A percentile compares a stretch with the other conserved stretches of the same genome.
These are phyloP conservation scores for Malbranchea cinnamomea DNA, from an alignment of 2,329 filamentous ascomycete species.

Conservation along the genomic window DNA sequence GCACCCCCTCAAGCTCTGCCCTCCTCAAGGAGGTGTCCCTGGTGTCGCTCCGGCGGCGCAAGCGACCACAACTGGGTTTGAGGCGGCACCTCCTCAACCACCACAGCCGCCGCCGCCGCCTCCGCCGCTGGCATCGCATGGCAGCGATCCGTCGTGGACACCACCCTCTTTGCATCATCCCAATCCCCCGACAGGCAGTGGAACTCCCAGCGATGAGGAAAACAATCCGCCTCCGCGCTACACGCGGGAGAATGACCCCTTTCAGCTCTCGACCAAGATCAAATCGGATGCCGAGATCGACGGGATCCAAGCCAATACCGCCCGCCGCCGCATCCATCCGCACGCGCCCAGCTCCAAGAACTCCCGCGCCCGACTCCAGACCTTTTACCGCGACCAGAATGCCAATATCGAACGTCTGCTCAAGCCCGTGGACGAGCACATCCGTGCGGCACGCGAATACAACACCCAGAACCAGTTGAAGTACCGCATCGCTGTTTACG, in stretches of 20 bases:
- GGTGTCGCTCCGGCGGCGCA: no score
- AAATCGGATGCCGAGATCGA: constrained; percentile 66
- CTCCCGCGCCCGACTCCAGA: constrained; percentile 37
- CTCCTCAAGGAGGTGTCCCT: no score
- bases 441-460: constrained; percentile 64
- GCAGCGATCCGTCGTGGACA: constrained; percentile 22
- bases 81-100: constrained; percentile 8
- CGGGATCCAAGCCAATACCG: constrained; percentile 59
- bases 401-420: constrained; percentile 83
- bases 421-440: constrained; percentile 85
- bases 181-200: constrained; percentile 13
- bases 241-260: constrained; percentile 59
- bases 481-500: constrained; percentile 46
- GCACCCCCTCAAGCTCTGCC: constrained; percentile 10
- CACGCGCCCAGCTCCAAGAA: constrained; percentile 15
- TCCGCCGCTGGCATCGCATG: constrained; percentile 12
- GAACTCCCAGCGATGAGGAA: constrained; percentile 27
- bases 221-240: constrained; percentile 38
- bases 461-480: constrained; percentile 63
- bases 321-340: constrained; percentile 49
- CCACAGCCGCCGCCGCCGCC: constrained; percentile 7
- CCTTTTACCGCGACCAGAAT: constrained; percentile 85
- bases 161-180: constrained; percentile 24
- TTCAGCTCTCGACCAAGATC: constrained; percentile 58
- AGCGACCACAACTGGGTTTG: no score